A percentile compares a stretch with the other conserved stretches of the same genome.
Conservation (phyloP, 495 filamentous ascomycete species). For the Aspergillus nidulans region DNA sequence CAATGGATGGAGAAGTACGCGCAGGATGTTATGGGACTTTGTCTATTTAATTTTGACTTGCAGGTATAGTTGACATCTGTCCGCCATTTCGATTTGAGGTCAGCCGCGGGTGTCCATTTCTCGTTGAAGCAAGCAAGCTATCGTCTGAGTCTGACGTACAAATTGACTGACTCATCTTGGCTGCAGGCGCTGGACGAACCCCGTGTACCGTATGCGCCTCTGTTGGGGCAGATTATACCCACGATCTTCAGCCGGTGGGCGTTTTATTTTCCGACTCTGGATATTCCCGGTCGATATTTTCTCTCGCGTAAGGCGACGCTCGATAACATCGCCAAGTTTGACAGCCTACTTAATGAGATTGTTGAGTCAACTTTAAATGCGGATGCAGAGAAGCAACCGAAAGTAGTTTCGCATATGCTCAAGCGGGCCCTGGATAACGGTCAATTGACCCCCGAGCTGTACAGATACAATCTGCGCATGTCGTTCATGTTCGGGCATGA, state of each 20-base stretch:
- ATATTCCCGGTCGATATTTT: slow-evolving; percentile 25
- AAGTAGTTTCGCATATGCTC: neutral
- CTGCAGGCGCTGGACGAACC: slow-evolving; percentile 4
- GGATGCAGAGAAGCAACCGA: neutral
- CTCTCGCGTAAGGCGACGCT: slow-evolving; percentile 23
- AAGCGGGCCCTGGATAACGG: slow-evolving; percentile 18
- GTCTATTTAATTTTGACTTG: slow-evolving; percentile 17
- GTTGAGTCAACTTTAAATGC: slow-evolving; percentile 11
- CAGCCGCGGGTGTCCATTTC: too few relatives aligned
- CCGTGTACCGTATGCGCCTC: neutral
- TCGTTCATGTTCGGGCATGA: slow-evolving; percentile 34
- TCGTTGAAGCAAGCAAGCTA: too few relatives aligned
- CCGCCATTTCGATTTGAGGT: neutral
- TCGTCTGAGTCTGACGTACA: too few relatives aligned
- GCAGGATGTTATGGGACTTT: slow-evolving; percentile 15
- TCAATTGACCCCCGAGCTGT: slow-evolving; percentile 26
- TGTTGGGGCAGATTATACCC: slow-evolving; percentile 16
- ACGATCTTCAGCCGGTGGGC: slow-evolving; percentile 36
- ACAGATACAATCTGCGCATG: slow-evolving; percentile 32
- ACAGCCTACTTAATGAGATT: slow-evolving; percentile 23
- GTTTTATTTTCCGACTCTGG: slow-evolving; percentile 37
- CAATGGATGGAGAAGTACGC: slow-evolving; percentile 11
- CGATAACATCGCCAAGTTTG: slow-evolving; percentile 27
- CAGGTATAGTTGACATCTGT: slow-evolving; percentile 5
- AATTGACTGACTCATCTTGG: too few relatives aligned